Percentiles rank a stretch among this genome's conserved stretches.
Conservation (phyloP, 2,329 filamentous ascomycete genomes). For the Aulographum hederae region DNA sequence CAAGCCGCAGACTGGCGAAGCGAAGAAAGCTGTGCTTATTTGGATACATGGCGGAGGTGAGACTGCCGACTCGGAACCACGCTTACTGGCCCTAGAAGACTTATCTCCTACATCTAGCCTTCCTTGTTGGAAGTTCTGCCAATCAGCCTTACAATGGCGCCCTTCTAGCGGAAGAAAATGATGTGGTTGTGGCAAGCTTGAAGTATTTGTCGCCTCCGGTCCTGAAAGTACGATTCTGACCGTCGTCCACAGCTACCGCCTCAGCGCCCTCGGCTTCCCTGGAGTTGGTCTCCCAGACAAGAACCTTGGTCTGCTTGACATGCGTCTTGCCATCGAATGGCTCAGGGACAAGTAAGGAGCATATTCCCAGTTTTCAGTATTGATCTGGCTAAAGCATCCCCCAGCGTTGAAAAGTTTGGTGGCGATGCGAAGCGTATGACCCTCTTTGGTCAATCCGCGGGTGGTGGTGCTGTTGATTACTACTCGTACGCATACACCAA, state of each 20-base stretch:
- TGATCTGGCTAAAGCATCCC: too few relatives aligned
- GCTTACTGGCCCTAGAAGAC: neutral
- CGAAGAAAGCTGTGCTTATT: slow-evolving; percentile 22
- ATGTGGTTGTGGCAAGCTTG: slow-evolving; percentile 27
- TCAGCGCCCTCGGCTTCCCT: slow-evolving; percentile 2
- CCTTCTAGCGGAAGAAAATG: slow-evolving; percentile 23
- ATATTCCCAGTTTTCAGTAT: too few relatives aligned
- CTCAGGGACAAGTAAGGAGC: neutral
- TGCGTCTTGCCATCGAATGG: slow-evolving; percentile 2
- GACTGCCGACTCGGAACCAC: slow-evolving; percentile 16
- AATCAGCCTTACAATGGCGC: slow-evolving; percentile 24
- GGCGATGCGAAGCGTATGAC: slow-evolving; percentile 1
- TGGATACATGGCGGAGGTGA: slow-evolving; percentile 26
- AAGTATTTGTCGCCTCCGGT: slow-evolving; percentile 22
- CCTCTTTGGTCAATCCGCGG: slow-evolving; percentile 4
- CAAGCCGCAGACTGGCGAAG: slow-evolving; percentile 4
- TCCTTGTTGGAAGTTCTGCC: slow-evolving; percentile 16
- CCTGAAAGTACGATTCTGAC: slow-evolving; percentile 9
- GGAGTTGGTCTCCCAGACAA: slow-evolving; percentile 1
- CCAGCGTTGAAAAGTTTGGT: neutral
- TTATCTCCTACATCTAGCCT: too few relatives aligned
- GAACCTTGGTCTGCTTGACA: slow-evolving; percentile 2
- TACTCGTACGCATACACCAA: slow-evolving; percentile 3
- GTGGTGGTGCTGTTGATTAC: slow-evolving; percentile 1
- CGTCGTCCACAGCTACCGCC: slow-evolving; percentile 5